Base-by-base conservation (phyloP, 2,329 filamentous ascomycete species). In the Endoconidiophora laricicola region DNA sequence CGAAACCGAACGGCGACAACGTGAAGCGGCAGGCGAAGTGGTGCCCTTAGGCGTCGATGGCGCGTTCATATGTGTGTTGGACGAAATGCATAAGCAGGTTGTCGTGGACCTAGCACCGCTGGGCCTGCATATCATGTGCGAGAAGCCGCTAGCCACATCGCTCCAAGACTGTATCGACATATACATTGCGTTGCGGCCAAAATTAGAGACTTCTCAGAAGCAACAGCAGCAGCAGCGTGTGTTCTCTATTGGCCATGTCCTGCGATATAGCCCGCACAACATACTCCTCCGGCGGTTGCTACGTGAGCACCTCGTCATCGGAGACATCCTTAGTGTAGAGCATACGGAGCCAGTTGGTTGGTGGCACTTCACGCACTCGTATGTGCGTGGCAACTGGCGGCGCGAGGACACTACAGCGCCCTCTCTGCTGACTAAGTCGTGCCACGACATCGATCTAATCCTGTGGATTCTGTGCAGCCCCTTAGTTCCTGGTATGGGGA, bases 331-430 rank as follows among this genome's bases (percentile, higher is more conserved):
- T 48, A 90, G 83, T 38, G 72, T 94, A 38, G 84, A 93, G 55
- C 91, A 96, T 64, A 91, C 86, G 0, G 91, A 96, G 63, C 91
- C 91, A 0, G 81, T 98, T 0, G 91, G 91, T 1, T 94, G 83
- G 80, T 96, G 87, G 86, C 91, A 96, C 62, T 96, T 93, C 61
- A 73, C 83, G 0, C 88, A 94, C 62, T 86, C 81, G 40, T 94
- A 90, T 58, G 90, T 96, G 36, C 76, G 85, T 43, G 91, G 91
- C 14, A 95, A 96, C 65, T 96, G 91, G 91, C 78, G 90, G 4
- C 85, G 84, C 55, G 79, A 86, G 56, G 81, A 78, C 0, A 81
- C 69, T 4, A 80, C 74, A n/a, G 88, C 75, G 22, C 90, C 81
- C 5, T 90, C 84, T 1, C 71, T 98, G 1, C 72, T 98, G 26